Evolutionary conservation across 305 asterid species (phyloP).

Genomic region (Coffea humblotiana): DNA sequence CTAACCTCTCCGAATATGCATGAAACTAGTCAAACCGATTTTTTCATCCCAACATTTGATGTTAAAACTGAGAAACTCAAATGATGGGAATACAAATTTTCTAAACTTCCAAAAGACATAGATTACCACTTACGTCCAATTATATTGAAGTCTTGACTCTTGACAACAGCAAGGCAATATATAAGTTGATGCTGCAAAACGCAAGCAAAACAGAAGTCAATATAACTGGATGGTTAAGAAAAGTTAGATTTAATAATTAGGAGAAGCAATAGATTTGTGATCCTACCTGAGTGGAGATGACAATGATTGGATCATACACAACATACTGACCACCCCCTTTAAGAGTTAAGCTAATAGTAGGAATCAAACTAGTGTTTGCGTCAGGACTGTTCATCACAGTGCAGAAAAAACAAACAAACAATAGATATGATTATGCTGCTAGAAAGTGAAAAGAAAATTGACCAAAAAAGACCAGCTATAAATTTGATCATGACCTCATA

Average conservation of each 20-base stretch:
- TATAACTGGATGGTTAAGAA: neutral
- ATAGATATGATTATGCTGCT: neutral
- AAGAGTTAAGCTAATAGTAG: conserved; percentile 67
- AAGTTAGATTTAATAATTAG: neutral
- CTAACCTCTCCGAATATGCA: neutral
- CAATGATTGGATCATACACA: conserved; percentile 64
- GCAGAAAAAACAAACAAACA: conserved; percentile 21
- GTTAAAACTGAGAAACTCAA: neutral
- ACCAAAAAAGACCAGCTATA: conserved; percentile 9
- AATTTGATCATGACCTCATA: conserved; percentile 53
- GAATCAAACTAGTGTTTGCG: conserved; percentile 65
- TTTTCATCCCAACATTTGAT: neutral
- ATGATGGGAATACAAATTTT: neutral
- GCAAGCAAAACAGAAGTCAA: neutral
- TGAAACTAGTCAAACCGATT: neutral
- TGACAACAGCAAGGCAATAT: conserved; percentile 78
- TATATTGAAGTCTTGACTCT: conserved; percentile 70
- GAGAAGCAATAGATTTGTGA: conserved; percentile 11
- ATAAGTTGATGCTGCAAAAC: conserved; percentile 57
- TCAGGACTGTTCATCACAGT: conserved; percentile 45
- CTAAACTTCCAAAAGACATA: neutral
- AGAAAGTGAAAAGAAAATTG: neutral
- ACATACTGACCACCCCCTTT: conserved; percentile 67
- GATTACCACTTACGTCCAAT: conserved; percentile 71
- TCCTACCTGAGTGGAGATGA: conserved; percentile 60